phyloP scores from a whole-genome alignment of 108 stramenopile species.

The Thalassiosira profunda region DNA sequence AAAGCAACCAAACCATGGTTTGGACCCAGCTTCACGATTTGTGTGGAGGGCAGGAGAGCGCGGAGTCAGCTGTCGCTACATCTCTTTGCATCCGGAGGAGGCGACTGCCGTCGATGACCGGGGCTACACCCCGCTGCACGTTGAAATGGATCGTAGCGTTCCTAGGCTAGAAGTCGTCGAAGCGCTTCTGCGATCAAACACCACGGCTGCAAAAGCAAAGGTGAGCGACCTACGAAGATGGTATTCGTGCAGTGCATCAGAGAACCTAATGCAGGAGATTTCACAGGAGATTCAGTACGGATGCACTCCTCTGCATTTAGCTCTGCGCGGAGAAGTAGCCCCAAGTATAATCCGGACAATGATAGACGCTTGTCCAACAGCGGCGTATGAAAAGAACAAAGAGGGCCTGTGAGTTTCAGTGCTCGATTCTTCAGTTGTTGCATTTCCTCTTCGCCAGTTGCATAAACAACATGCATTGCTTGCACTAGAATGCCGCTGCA shows the following conservation, averaged over 20 bases:
- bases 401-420: slow-evolving; percentile 17
- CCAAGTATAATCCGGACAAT: slow-evolving; percentile 3
- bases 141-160: background rate
- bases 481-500: slow-evolving; percentile 31
- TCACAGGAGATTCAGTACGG: slow-evolving; percentile 22
- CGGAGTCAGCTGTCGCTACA: background rate
- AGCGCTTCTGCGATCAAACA: slow-evolving; percentile 5
- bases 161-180: slow-evolving; percentile 4
- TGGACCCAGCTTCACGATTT: slow-evolving; percentile 29
- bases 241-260: background rate
- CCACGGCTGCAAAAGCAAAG: slow-evolving; percentile 8
- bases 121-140: slow-evolving; percentile 23
- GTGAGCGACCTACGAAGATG: slow-evolving; percentile 10
- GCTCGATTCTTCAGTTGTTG: background rate
- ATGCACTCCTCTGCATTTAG: slow-evolving; percentile 23
- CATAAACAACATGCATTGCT: background rate
- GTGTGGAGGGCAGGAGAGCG: background rate
- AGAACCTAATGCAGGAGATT: too few relatives aligned
- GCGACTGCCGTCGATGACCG: slow-evolving; percentile 11
- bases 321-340: background rate
- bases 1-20: slow-evolving; percentile 13
- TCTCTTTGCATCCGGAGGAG: background rate
- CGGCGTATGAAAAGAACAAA: slow-evolving; percentile 5
- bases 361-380: slow-evolving; percentile 19
- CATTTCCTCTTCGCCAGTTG: background rate